phyloP scores from a whole-genome alignment of 176 grass and related monocot genomes.

The Bothriochloa decipiens region DNA sequence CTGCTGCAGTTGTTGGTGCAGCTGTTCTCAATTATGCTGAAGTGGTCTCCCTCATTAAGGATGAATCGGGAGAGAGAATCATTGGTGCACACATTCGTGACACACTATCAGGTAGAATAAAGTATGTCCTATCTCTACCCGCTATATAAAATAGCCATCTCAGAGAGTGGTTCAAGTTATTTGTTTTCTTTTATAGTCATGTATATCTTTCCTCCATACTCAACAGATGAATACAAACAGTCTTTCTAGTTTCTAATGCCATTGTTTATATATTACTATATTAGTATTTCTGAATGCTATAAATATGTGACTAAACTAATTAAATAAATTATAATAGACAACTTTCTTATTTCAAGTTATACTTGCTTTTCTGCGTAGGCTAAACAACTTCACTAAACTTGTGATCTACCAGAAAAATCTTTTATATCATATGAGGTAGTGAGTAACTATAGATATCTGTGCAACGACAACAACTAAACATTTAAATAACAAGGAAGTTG shows the following conservation, averaged over 20 bases:
- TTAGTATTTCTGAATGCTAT: not conserved
- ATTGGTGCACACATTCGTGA: constrained; percentile 80
- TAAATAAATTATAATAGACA: not conserved
- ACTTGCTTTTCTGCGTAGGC: not conserved
- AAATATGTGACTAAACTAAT: not conserved
- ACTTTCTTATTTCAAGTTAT: not conserved
- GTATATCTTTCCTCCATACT: not conserved
- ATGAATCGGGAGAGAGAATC: constrained; percentile 71
- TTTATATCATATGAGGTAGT: not conserved
- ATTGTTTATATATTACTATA: not conserved
- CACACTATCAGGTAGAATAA: constrained; percentile 83
- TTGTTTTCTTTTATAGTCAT: constrained; percentile 8
- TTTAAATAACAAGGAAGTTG: not conserved
- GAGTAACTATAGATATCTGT: not conserved
- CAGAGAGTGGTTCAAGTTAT: constrained; percentile 25
- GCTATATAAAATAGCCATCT: not conserved
- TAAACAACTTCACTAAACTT: not conserved
- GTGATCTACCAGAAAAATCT: not conserved
- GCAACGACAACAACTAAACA: not conserved
- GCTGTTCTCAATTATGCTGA: constrained; percentile 93
- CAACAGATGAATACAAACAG: not conserved
- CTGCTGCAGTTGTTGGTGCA: constrained; percentile 79
- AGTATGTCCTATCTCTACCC: constrained; percentile 44
- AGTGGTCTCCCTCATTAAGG: constrained; percentile 87
- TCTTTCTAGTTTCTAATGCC: constrained; percentile 26